Percentiles rank a stretch among this genome's conserved stretches.
These are phyloP conservation scores for Pseudoturritis turrita DNA, from an alignment of 345 rosid species.

Conservation along the genomic window DNA sequence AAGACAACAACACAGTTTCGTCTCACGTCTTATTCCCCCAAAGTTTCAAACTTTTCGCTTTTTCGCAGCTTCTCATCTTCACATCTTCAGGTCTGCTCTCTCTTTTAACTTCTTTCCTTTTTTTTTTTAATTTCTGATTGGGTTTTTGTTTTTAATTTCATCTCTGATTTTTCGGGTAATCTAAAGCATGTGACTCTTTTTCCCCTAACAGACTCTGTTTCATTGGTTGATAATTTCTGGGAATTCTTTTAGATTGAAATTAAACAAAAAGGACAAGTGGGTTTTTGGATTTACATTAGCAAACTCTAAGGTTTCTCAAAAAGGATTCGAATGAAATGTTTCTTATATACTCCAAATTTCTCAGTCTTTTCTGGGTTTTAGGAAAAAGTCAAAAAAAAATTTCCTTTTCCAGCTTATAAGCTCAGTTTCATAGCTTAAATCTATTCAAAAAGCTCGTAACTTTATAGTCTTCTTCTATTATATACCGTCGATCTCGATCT, in stretches of 20 bases:
- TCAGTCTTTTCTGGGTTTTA: slow-evolving; percentile 13
- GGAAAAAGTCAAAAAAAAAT: not conserved
- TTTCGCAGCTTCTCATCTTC: slow-evolving; percentile 5
- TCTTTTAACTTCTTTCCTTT: not conserved
- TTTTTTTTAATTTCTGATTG: not conserved
- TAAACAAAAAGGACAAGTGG: not conserved
- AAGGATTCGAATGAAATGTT: not conserved
- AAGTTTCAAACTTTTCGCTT: slow-evolving; percentile 8
- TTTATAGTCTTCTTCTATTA: not conserved
- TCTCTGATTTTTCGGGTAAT: not conserved
- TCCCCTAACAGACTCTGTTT: slow-evolving; percentile 7
- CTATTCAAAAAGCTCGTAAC: not conserved
- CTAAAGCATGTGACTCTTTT: slow-evolving; percentile 12
- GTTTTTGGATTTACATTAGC: slow-evolving; percentile 8
- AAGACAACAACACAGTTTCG: slow-evolving; percentile 13
- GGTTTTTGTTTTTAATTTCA: not conserved
- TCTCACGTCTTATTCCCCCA: slow-evolving; percentile 24
- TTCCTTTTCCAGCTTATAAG: not conserved
- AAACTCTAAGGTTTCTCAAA: not conserved
- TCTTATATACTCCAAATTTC: not conserved
- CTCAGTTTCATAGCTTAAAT: not conserved
- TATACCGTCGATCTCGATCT: slow-evolving; percentile 5
- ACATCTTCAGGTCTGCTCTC: slow-evolving; percentile 20
- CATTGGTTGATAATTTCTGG: slow-evolving; percentile 13
- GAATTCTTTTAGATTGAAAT: not conserved